Conservation (phyloP, 2,329 filamentous ascomycete genomes). For the Aureobasidium sp. region DNA sequence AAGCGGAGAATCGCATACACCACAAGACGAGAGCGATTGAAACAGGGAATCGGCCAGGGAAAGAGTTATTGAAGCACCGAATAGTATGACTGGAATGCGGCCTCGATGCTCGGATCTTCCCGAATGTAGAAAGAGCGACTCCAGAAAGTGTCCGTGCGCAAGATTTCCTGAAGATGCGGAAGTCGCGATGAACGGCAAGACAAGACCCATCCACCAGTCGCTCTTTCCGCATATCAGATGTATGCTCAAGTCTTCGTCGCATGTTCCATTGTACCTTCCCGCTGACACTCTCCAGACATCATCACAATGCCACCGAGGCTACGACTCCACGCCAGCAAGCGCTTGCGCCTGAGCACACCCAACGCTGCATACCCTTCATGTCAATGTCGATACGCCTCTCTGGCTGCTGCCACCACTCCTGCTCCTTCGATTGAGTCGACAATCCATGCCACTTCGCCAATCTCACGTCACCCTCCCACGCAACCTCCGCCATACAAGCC, state of each 20-base stretch:
- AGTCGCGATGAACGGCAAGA: slow-evolving; percentile 5
- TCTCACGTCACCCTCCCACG: slow-evolving; percentile 48
- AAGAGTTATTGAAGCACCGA: background rate
- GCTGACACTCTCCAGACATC: background rate
- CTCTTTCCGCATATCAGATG: background rate
- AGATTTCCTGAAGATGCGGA: slow-evolving; percentile 10
- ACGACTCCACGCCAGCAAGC: slow-evolving; percentile 30
- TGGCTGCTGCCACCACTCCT: slow-evolving; percentile 41
- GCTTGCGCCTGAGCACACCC: slow-evolving; percentile 24
- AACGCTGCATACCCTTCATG: slow-evolving; percentile 21
- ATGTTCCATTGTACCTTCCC: background rate
- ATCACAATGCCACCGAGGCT: slow-evolving; percentile 46
- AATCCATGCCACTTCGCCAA: slow-evolving; percentile 33
- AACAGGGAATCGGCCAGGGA: background rate
- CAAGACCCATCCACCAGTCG: background rate
- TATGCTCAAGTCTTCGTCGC: background rate
- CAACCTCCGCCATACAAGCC: slow-evolving; percentile 85
- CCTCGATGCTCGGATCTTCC: background rate
- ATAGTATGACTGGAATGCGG: slow-evolving; percentile 10
- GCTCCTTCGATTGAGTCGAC: slow-evolving; percentile 45
- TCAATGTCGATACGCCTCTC: slow-evolving; percentile 41
- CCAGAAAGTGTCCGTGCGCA: background rate
- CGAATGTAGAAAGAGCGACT: background rate
- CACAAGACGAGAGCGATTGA: background rate
- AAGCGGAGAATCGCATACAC: background rate